These are phyloP conservation scores for Solanum hybrid DNA, from an alignment of 305 asterid species.

Conservation along the genomic window DNA sequence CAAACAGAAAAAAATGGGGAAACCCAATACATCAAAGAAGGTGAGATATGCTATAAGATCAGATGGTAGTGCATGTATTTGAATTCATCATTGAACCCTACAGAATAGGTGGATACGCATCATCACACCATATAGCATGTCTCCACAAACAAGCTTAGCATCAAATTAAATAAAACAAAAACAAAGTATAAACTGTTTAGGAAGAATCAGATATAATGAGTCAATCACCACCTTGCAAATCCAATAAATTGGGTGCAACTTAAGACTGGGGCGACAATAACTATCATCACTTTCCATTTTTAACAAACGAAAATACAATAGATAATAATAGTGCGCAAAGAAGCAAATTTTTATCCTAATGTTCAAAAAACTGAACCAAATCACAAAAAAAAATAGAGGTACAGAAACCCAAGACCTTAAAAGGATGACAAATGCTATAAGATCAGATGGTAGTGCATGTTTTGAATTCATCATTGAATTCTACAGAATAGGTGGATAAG, in stretches of 20 bases:
- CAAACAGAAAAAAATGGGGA: no score
- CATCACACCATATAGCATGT: slow-evolving; percentile 29
- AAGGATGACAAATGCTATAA: slow-evolving; percentile 6
- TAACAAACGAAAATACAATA: neutral
- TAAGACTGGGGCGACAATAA: slow-evolving; percentile 57
- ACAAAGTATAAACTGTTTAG: neutral
- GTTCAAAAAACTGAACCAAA: neutral
- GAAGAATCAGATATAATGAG: slow-evolving; percentile 37
- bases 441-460: slow-evolving; percentile 86
- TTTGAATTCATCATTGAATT: slow-evolving; percentile 38
- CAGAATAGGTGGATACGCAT: slow-evolving; percentile 37
- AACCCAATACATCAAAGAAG: no score
- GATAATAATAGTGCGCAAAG: neutral
- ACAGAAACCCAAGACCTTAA: neutral
- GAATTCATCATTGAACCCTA: slow-evolving; percentile 38
- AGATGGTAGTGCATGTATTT: slow-evolving; percentile 68
- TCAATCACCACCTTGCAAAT: slow-evolving; percentile 59
- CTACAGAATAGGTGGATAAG: slow-evolving; percentile 32
- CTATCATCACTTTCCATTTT: slow-evolving; percentile 29
- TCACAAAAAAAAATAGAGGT: neutral
- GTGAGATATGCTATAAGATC: slow-evolving; percentile 24
- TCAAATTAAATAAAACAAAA: neutral
- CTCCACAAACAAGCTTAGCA: neutral
- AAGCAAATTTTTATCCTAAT: neutral
- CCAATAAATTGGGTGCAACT: slow-evolving; percentile 17